phyloP scores from a whole-genome alignment of 2,329 filamentous ascomycete genomes.

The Fusarium liriodendri region DNA sequence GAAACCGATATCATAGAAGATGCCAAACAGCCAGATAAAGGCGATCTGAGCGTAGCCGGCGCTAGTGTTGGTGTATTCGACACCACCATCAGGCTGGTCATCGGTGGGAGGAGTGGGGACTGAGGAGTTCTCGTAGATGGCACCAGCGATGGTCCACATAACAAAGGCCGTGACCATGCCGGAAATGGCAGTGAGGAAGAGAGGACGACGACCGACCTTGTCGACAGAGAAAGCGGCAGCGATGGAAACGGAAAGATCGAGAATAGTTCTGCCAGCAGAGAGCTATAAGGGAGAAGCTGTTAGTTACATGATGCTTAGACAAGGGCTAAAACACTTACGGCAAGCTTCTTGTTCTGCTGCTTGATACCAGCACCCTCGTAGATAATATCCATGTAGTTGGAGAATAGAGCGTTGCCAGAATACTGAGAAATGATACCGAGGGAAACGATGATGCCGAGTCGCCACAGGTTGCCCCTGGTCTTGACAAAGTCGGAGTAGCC shows the following conservation, averaged over 20 bases:
- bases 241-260: conserved; percentile 68
- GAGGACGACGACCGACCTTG: conserved; percentile 62
- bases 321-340: conserved; percentile 47
- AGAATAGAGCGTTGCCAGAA: conserved; percentile 74
- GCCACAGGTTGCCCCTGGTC: conserved; percentile 73
- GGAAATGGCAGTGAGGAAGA: conserved; percentile 62
- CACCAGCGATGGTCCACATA: conserved; percentile 64
- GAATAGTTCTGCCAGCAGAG: conserved; percentile 67
- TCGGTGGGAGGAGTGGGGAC: conserved; percentile 26
- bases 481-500: conserved; percentile 70
- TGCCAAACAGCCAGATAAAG: conserved; percentile 69
- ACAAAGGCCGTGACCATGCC: conserved; percentile 62
- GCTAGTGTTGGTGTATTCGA: conserved; percentile 52
- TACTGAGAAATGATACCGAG: conserved; percentile 76
- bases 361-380: conserved; percentile 71
- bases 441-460: conserved; percentile 70
- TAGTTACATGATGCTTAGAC: neutral
- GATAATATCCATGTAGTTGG: conserved; percentile 73
- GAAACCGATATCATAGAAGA: conserved; percentile 71
- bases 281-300: conserved; percentile 38
- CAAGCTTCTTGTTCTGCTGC: conserved; percentile 66
- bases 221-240: conserved; percentile 63
- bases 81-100: conserved; percentile 32
- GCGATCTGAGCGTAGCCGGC: conserved; percentile 66
- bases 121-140: conserved; percentile 60